Evolutionary conservation across 768 basidiomycete genomes (phyloP).

Genomic region (Cyathus striatus): DNA sequence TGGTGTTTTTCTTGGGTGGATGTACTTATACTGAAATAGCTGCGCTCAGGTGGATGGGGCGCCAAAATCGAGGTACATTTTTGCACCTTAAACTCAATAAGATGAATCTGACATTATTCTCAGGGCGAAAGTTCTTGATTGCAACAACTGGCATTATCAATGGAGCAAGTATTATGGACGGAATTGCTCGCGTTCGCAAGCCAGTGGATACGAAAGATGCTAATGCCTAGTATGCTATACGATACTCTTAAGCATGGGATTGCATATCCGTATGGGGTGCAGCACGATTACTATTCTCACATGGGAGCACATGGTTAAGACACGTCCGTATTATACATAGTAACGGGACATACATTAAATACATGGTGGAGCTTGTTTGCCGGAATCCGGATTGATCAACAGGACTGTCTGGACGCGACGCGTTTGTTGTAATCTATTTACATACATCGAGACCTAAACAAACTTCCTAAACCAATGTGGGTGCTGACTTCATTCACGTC

Average conservation of each 20-base stretch:
- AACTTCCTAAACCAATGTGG: no score
- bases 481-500: no score
- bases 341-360: no score
- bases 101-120: conserved; percentile 6
- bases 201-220: conserved; percentile 5
- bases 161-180: conserved; percentile 67
- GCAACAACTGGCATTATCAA: conserved; percentile 90
- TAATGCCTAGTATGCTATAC: not conserved
- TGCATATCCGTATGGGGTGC: no score
- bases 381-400: no score
- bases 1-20: conserved; percentile 96
- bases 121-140: conserved; percentile 84
- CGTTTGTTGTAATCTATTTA: conserved; percentile 48
- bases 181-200: conserved; percentile 45
- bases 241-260: no score
- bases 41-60: conserved; percentile 86
- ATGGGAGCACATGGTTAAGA: no score
- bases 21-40: conserved; percentile 98
- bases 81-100: not conserved
- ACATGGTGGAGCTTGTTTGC: no score
- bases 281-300: no score
- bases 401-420: no score
- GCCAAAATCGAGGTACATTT: conserved; percentile 70
- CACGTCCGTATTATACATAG: no score
- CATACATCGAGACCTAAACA: no score